Percentiles rank a stretch among this genome's conserved stretches.
These are phyloP conservation scores for Tetrapisispora phaffii DNA, from an alignment of 805 yeast genomes.

Conservation along the genomic window DNA sequence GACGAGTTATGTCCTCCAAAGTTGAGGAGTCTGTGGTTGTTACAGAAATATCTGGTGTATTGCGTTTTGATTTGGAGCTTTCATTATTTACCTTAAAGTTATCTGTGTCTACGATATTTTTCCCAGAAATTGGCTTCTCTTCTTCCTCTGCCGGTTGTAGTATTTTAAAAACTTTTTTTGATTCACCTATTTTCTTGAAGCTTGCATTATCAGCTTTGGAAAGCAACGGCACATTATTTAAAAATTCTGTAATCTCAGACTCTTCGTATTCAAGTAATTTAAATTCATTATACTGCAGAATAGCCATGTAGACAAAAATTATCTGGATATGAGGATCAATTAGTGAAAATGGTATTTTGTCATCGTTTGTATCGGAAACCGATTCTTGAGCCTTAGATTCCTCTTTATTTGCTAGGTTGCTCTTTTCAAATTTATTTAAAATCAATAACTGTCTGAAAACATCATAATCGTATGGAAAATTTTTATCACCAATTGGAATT, in stretches of 20 bases:
- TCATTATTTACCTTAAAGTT: background rate
- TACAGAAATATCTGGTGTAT: slow-evolving; percentile 4
- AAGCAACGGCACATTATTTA: slow-evolving; percentile 39
- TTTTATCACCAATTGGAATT: slow-evolving; percentile 19
- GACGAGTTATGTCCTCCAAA: background rate
- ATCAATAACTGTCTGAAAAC: slow-evolving; percentile 22
- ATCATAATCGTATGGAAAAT: slow-evolving; percentile 21
- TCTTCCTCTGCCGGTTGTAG: background rate
- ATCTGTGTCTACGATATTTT: too few species aligned
- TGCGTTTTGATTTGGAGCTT: slow-evolving; percentile 3
- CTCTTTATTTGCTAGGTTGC: slow-evolving; percentile 2
- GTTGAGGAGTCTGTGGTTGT: slow-evolving; percentile 3
- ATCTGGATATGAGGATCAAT: slow-evolving; percentile 71
- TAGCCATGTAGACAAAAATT: slow-evolving; percentile 64
- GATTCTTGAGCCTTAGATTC: background rate
- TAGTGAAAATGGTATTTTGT: slow-evolving; percentile 32
- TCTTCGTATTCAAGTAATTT: slow-evolving; percentile 80
- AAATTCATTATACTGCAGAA: slow-evolving; percentile 69
- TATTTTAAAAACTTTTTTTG: background rate
- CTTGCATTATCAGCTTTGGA: slow-evolving; percentile 27
- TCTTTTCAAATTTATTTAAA: slow-evolving; percentile 14
- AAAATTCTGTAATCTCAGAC: slow-evolving; percentile 72
- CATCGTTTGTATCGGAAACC: background rate
- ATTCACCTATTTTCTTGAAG: slow-evolving; percentile 18
- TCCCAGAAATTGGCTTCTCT: background rate